Percentiles rank a stretch among this genome's conserved stretches.
Conservation (phyloP, 345 rosid genomes). For the Eucalyptus sp. region DNA sequence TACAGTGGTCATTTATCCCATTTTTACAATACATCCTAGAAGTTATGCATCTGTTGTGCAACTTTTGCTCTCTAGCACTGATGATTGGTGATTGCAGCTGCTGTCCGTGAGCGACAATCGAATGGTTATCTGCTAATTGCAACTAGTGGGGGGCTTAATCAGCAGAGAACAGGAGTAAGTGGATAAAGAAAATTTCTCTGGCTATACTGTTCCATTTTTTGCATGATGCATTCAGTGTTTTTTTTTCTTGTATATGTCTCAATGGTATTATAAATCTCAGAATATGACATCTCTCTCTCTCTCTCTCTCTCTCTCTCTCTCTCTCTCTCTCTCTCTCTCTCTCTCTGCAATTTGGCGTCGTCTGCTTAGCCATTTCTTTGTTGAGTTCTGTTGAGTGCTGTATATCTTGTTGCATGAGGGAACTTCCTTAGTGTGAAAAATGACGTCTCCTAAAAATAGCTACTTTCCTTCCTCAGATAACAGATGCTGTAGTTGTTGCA, state of each 20-base stretch:
- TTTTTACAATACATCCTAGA: background rate
- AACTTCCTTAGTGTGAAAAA: background rate
- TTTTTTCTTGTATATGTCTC: background rate
- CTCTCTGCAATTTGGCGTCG: background rate
- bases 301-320: background rate
- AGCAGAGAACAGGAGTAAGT: conserved; percentile 99
- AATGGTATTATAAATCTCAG: background rate
- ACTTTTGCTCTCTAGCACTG: background rate
- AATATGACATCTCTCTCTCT: background rate
- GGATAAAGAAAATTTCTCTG: background rate
- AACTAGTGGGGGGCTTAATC: conserved; percentile 96
- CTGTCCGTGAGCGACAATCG: conserved; percentile 39
- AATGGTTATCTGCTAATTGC: conserved; percentile 97
- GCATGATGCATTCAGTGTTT: background rate
- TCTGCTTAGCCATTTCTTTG: background rate
- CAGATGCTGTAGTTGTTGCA: conserved; percentile 96
- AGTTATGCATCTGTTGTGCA: background rate
- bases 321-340: background rate
- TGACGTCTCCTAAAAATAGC: background rate
- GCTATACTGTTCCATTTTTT: background rate
- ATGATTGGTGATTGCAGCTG: conserved; percentile 40
- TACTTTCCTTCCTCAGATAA: conserved; percentile 45
- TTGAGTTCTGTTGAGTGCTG: background rate
- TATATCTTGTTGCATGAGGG: background rate
- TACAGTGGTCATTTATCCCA: background rate